These are phyloP conservation scores for Dothideomycetes sp. DNA, from an alignment of 2,329 filamentous ascomycete genomes.

Conservation along the genomic window DNA sequence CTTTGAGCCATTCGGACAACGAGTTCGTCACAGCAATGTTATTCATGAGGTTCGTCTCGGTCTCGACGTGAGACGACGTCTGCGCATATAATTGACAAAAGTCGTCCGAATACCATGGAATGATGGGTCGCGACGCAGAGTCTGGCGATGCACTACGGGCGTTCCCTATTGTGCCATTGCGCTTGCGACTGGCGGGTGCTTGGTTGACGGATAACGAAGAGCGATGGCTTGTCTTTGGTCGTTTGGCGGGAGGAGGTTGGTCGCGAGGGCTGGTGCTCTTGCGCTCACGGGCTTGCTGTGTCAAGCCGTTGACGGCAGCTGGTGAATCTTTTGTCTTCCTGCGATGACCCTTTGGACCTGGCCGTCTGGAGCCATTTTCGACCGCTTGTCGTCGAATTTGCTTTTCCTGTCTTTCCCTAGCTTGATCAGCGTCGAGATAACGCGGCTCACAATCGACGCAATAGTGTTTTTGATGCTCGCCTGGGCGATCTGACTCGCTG, in stretches of 20 bases:
- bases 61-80: slow-evolving; percentile 33
- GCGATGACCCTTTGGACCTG: slow-evolving; percentile 72
- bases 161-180: slow-evolving; percentile 47
- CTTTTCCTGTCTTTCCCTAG: slow-evolving; percentile 22
- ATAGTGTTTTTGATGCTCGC: slow-evolving; percentile 60
- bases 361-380: slow-evolving; percentile 56
- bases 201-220: slow-evolving; percentile 65
- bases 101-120: slow-evolving; percentile 38
- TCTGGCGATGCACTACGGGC: slow-evolving; percentile 65
- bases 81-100: slow-evolving; percentile 55
- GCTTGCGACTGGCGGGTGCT: slow-evolving; percentile 57
- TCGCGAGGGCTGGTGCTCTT: slow-evolving; percentile 44
- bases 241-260: slow-evolving; percentile 59
- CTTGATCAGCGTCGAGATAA: slow-evolving; percentile 55
- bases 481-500: slow-evolving; percentile 51
- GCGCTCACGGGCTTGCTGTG: slow-evolving; percentile 31
- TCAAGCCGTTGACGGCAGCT: slow-evolving; percentile 55
- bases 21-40: slow-evolving; percentile 66
- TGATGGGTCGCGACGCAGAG: slow-evolving; percentile 16
- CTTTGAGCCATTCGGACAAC: slow-evolving; percentile 69
- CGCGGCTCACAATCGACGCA: slow-evolving; percentile 84
- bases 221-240: slow-evolving; percentile 72
- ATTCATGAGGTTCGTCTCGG: slow-evolving; percentile 67
- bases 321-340: slow-evolving; percentile 72
- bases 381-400: slow-evolving; percentile 32